A percentile compares a stretch with the other conserved stretches of the same genome.
phyloP scores from a whole-genome alignment of 2,329 filamentous ascomycete genomes.

The Calonectria ilicicola region DNA sequence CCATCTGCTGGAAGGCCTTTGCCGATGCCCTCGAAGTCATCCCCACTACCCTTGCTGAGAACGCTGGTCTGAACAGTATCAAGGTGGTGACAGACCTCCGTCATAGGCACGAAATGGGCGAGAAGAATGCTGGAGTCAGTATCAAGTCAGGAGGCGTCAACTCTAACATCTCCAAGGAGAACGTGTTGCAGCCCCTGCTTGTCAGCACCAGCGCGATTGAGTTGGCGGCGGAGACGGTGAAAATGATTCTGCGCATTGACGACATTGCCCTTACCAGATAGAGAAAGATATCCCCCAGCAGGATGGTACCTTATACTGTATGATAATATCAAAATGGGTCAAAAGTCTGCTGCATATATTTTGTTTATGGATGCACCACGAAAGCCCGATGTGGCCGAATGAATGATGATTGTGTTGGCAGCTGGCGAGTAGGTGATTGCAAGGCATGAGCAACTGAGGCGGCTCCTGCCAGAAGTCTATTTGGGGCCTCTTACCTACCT shows the following conservation, averaged over 20 bases:
- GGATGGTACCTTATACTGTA: conserved; percentile 47
- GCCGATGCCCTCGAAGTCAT: conserved; percentile 98
- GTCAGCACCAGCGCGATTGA: conserved; percentile 98
- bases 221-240: conserved; percentile 96
- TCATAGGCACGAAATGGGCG: conserved; percentile 93
- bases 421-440: not conserved
- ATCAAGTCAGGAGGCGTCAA: conserved; percentile 98
- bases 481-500: not conserved
- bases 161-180: conserved; percentile 96
- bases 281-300: conserved; percentile 45
- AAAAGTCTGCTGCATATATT: conserved; percentile 38
- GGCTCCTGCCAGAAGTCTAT: not conserved
- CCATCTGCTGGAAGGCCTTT: conserved; percentile 99
- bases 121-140: conserved; percentile 96
- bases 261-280: conserved; percentile 75
- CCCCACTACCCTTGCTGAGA: conserved; percentile 95
- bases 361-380: conserved; percentile 2
- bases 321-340: conserved; percentile 51
- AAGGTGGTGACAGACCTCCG: conserved; percentile 97
- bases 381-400: not conserved
- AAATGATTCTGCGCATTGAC: conserved; percentile 84
- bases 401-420: conserved; percentile 11
- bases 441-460: conserved; percentile 8
- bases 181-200: conserved; percentile 93
- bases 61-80: conserved; percentile 97